These are phyloP conservation scores for Neoboletus subvelutipes DNA, from an alignment of 768 basidiomycete genomes.

Conservation along the genomic window DNA sequence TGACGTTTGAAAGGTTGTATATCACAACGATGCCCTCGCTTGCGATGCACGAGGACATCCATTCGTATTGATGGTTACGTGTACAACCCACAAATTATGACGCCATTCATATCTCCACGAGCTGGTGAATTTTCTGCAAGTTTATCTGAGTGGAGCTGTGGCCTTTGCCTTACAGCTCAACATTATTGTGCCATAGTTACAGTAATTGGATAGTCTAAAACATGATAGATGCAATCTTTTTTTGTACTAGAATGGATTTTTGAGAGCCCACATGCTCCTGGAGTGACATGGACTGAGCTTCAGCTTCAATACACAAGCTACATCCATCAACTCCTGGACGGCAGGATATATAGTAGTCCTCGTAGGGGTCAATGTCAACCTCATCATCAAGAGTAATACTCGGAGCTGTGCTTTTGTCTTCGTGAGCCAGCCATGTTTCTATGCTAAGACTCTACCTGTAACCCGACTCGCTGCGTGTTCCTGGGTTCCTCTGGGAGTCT, in stretches of 20 bases:
- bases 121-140: not conserved
- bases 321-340: not conserved
- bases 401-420: not conserved
- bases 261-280: not conserved
- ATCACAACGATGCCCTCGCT: not conserved
- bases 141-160: not conserved
- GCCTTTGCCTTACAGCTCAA: not conserved
- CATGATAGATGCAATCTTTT: not conserved
- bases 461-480: not conserved
- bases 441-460: not conserved
- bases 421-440: not conserved
- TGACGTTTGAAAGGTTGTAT: not conserved
- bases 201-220: not conserved
- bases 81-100: not conserved
- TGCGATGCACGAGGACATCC: not conserved
- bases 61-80: not conserved
- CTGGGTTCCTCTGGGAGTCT: not conserved
- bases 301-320: not conserved
- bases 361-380: not conserved
- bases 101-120: not conserved
- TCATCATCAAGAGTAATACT: not conserved
- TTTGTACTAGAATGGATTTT: not conserved
- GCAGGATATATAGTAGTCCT: too few relatives aligned
- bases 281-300: not conserved
- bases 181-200: not conserved